These are phyloP conservation scores for Trichodelitschia bisporula DNA, from an alignment of 495 filamentous ascomycete genomes.

Conservation along the genomic window DNA sequence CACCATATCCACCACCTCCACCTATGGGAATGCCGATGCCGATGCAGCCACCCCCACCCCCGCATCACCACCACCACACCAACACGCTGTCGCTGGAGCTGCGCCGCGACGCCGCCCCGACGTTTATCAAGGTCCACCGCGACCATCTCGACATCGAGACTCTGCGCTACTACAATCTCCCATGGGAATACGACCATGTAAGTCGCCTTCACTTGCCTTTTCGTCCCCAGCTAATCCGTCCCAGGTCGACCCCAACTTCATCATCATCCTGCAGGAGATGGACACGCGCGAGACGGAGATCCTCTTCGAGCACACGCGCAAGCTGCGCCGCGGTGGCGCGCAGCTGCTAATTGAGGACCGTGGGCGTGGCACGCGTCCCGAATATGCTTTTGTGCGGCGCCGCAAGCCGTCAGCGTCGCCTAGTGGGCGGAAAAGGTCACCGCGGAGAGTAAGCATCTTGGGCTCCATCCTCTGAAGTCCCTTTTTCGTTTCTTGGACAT, in stretches of 20 bases:
- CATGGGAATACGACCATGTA: slow-evolving; percentile 16
- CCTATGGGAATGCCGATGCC: no score
- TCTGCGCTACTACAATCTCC: slow-evolving; percentile 16
- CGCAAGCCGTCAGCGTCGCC: slow-evolving; percentile 11
- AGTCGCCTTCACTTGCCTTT: slow-evolving; percentile 3
- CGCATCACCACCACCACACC: slow-evolving; percentile 3
- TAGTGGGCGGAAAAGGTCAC: no score
- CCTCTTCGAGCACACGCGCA: slow-evolving; percentile 18
- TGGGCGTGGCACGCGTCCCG: slow-evolving; percentile 6
- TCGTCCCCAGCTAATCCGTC: not conserved
- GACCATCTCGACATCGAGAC: slow-evolving; percentile 16
- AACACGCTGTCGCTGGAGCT: not conserved
- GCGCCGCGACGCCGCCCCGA: slow-evolving; percentile 2
- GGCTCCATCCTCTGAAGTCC: no score
- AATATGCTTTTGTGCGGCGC: slow-evolving; percentile 17
- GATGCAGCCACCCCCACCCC: not conserved
- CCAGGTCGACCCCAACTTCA: slow-evolving; percentile 14
- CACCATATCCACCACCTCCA: no score
- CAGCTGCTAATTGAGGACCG: slow-evolving; percentile 14
- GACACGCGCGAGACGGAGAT: slow-evolving; percentile 16
- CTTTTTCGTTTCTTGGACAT: no score
- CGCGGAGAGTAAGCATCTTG: no score
- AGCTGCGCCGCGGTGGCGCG: slow-evolving; percentile 9
- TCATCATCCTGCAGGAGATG: slow-evolving; percentile 19
- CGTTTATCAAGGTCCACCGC: slow-evolving; percentile 17